A percentile compares a stretch with the other conserved stretches of the same genome.
Conservation (phyloP, 2,329 filamentous ascomycete genomes). For the Paecilomyces niveus region DNA sequence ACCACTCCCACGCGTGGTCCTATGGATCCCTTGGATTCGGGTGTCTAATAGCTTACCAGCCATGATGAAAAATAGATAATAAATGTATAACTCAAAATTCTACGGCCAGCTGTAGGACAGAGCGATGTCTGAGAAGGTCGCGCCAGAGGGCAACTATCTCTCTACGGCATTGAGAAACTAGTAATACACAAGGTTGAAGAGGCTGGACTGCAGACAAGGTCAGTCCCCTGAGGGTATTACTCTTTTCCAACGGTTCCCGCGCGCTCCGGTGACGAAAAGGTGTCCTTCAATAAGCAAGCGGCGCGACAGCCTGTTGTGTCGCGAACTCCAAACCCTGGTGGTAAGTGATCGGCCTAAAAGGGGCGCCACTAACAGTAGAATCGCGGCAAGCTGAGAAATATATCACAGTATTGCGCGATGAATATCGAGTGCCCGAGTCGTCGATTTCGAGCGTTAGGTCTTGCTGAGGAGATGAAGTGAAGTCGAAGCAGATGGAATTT, state of each 20-base stretch:
- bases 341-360: background rate
- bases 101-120: slow-evolving; percentile 27
- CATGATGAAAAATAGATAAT: slow-evolving; percentile 40
- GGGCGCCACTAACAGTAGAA: background rate
- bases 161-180: slow-evolving; percentile 36
- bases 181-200: slow-evolving; percentile 33
- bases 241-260: slow-evolving; percentile 16
- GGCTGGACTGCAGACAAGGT: slow-evolving; percentile 20
- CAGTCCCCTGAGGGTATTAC: slow-evolving; percentile 25
- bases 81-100: slow-evolving; percentile 24
- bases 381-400: background rate
- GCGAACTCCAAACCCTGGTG: slow-evolving; percentile 3
- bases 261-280: background rate
- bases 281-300: background rate
- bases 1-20: background rate
- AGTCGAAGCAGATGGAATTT: slow-evolving; percentile 6
- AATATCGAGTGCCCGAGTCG: background rate
- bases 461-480: slow-evolving; percentile 1
- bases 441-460: background rate
- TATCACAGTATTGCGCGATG: background rate
- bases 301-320: background rate
- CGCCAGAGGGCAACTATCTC: slow-evolving; percentile 20
- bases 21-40: slow-evolving; percentile 2
- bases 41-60: slow-evolving; percentile 52
- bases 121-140: slow-evolving; percentile 11